Evolutionary conservation across 2,329 filamentous ascomycete genomes (phyloP).

Genomic region (Penicillium sp.): DNA sequence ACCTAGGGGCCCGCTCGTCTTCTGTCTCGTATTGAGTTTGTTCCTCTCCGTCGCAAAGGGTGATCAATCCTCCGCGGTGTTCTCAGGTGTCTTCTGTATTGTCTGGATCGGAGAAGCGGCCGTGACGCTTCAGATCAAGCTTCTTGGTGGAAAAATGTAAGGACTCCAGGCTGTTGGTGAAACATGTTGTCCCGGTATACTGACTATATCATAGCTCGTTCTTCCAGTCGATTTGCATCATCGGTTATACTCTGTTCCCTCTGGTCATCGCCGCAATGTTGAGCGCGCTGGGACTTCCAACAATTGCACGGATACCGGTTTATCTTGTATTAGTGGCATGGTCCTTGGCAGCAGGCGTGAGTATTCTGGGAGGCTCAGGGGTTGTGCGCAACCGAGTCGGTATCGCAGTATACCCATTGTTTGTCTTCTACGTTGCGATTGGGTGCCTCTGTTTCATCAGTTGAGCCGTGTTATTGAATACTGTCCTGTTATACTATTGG

Average conservation of each 20-base stretch:
- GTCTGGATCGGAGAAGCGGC: conserved; percentile 97
- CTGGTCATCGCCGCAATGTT: conserved; percentile 90
- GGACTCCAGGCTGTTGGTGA: conserved; percentile 42
- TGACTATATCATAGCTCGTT: conserved; percentile 69
- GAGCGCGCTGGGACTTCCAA: conserved; percentile 77
- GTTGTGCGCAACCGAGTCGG: conserved; percentile 93
- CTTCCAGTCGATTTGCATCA: conserved; percentile 95
- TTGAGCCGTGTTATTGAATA: conserved; percentile 46
- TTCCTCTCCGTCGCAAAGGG: conserved; percentile 80
- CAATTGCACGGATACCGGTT: conserved; percentile 82
- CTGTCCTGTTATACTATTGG: not conserved
- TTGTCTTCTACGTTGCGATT: conserved; percentile 91
- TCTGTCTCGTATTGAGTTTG: conserved; percentile 85
- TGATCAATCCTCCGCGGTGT: conserved; percentile 84
- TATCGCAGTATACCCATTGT: conserved; percentile 89
- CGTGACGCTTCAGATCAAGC: conserved; percentile 96
- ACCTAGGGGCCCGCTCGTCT: conserved; percentile 83
- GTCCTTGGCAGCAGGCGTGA: conserved; percentile 93
- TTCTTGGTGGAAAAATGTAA: conserved; percentile 95
- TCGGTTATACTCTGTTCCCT: conserved; percentile 96
- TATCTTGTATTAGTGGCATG: conserved; percentile 86
- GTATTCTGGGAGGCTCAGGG: conserved; percentile 91
- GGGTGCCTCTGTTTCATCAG: conserved; percentile 98
- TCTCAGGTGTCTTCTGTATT: conserved; percentile 94
- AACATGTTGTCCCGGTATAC: conserved; percentile 4